Evolutionary conservation across 202 grass and related monocot genomes (phyloP), one percentile per base, ranked within the genome.

Genomic region (Alloteropsis angusta): DNA sequence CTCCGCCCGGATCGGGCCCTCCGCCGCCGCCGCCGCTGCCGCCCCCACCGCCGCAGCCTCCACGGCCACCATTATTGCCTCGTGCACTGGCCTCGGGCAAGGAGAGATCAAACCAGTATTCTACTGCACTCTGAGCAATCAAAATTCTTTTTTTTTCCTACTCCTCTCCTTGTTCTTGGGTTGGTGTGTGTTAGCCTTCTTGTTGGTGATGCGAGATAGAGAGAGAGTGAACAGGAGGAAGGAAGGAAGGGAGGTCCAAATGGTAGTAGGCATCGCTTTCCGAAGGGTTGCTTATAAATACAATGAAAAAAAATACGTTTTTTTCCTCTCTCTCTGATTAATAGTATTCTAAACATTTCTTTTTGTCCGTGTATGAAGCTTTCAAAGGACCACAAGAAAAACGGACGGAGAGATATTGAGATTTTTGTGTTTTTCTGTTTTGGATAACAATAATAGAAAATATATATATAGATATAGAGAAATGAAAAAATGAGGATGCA

Each of bases 1-100:
- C 48, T 87, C 86, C 4, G 23, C 39, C 32, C 65, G 72, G 66
- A 89, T 89, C 78, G 59, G 82, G 59, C 50, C 15, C 86, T 81
- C 82, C 34, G 19, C 56, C 82, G 6, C 78, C 67, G 36, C 50
- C 69, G 38, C 54, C 67, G 36, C 50, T 60, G 38, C 54, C 75
- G n/a, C 65, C 60, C 18, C 58, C 30, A 65, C 56, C 74, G 72
- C 39, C 17, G 64, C 39, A 18, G 52, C 83, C 85, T 74, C 43
- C 52, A 88, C 61, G 62, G 86, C 81, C 80, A 80, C 86, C 86
- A 88, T 88, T 88, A 80, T 79, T 83, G 68, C 56, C 19, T 38
- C 57, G 12, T 5, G 21, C 67, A 66, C 72, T 48, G 39, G 34
- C 60, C 60, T 55, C 60, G 12, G 19, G 14, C 49, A 9, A 43